phyloP scores from a whole-genome alignment of 768 basidiomycete species.

The Tephrocybe rancida region DNA sequence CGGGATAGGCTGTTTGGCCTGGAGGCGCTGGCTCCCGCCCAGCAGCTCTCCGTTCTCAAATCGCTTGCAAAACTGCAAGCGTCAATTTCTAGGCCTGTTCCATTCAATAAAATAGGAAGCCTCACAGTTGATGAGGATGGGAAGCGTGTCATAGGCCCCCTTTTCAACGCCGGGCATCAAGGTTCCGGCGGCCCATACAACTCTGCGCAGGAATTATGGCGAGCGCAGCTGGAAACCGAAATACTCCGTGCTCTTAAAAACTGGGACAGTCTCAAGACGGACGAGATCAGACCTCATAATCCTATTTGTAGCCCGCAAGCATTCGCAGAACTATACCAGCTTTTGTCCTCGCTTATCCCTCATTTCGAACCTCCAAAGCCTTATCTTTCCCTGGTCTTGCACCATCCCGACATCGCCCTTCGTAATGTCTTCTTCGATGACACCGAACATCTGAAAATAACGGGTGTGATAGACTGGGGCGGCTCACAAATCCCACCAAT shows the following conservation, averaged over 20 bases:
- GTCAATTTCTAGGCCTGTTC: background rate
- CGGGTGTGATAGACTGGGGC: too few species aligned
- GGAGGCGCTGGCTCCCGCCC: background rate
- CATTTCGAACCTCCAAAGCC: background rate
- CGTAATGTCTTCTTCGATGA: background rate
- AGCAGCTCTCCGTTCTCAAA: background rate
- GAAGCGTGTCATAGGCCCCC: background rate
- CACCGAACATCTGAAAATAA: slow-evolving; percentile 26
- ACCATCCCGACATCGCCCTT: background rate
- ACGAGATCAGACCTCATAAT: too few species aligned
- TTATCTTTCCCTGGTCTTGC: background rate
- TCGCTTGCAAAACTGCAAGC: background rate
- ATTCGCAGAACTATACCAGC: background rate
- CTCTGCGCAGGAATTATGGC: background rate
- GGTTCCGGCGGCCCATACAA: background rate
- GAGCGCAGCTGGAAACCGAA: background rate
- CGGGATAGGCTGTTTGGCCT: background rate
- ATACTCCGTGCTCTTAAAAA: background rate
- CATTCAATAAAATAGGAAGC: background rate
- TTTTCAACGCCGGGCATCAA: background rate
- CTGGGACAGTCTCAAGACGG: background rate
- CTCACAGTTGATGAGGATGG: background rate
- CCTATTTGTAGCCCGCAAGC: background rate
- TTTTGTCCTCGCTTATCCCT: background rate
- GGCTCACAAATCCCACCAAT: background rate